phyloP scores from a whole-genome alignment of 345 rosid species.

The Excoecaria agallocha region DNA sequence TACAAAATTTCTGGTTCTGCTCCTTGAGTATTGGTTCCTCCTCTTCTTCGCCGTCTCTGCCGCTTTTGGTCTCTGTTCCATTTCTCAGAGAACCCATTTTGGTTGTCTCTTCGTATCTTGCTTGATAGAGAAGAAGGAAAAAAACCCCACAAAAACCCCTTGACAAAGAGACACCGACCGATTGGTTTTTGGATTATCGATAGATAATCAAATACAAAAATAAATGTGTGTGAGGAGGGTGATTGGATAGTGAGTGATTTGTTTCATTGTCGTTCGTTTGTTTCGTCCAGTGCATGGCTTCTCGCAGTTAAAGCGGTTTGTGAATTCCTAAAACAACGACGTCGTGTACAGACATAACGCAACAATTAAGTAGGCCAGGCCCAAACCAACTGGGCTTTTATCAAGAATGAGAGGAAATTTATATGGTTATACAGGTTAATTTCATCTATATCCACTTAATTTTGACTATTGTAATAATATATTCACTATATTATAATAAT shows the following conservation, averaged over 20 bases:
- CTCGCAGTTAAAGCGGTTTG: background rate
- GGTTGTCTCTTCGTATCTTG: background rate
- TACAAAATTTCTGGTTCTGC: constrained; percentile 80
- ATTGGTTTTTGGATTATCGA: background rate
- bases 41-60: constrained; percentile 10
- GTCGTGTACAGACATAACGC: too few relatives aligned
- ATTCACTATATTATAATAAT: too few relatives aligned
- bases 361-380: too few relatives aligned
- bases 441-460: too few relatives aligned
- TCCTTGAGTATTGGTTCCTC: constrained; percentile 68
- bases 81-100: constrained; percentile 24
- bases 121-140: background rate
- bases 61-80: background rate
- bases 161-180: constrained; percentile 1
- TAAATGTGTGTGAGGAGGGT: background rate
- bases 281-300: background rate
- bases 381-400: too few relatives aligned
- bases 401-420: too few relatives aligned
- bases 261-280: background rate
- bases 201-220: background rate
- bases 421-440: too few relatives aligned
- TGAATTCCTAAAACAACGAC: too few relatives aligned
- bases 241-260: background rate
- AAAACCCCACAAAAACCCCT: constrained; percentile 30
- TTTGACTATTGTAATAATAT: too few relatives aligned